Evolutionary conservation across 2,329 filamentous ascomycete genomes (phyloP), one percentile per base, ranked within the genome.

Genomic region (Epichloe gansuensis): DNA sequence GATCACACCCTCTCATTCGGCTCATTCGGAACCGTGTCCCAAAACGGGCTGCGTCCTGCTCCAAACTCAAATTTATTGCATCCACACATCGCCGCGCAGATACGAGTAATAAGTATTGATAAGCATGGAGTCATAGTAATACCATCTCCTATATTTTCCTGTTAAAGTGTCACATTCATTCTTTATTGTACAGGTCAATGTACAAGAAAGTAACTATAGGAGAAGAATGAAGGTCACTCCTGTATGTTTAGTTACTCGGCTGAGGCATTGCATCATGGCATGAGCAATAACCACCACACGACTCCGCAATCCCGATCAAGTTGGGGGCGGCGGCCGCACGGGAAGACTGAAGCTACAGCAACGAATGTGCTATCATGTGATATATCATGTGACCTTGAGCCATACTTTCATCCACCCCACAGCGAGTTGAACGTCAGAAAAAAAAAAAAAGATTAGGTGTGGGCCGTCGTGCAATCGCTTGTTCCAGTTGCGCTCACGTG

Each of bases 401-500:
- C 1, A 11, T 31, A 8, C 31, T 31, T 4, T 1, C 4, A 11
- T 31, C 31, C 9, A 11, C 31, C 31, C 31, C 1, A 31, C 3
- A 31, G 31, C n/a, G 2, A 5, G 34, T 37, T 39, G 12, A 34
- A 23, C 5, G 41, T 21, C 12, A 11, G 28, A 5, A 21, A 15
- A 12, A 34, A 44, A 28, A 52, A 43, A 45, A 38, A 37, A 5
- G n/a, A 23, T 7, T 15, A 3, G 21, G 15, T 37, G 35, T 31
- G 41, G 53, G 21, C 41, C 35, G 35, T 25, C 38, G 35, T 31
- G 17, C n/a, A 5, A n/a, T 28, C 59, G 58, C 59, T 57, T 58
- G 54, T 51, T 62, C 56, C 59, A 58, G 55, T 50, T 25, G 56
- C 59, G 56, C 63, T 67, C 65, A 69, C 67, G 67, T 68, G 67